These are phyloP conservation scores for Aegilops umbellulata DNA, from an alignment of 176 grass and related monocot species.

Conservation along the genomic window DNA sequence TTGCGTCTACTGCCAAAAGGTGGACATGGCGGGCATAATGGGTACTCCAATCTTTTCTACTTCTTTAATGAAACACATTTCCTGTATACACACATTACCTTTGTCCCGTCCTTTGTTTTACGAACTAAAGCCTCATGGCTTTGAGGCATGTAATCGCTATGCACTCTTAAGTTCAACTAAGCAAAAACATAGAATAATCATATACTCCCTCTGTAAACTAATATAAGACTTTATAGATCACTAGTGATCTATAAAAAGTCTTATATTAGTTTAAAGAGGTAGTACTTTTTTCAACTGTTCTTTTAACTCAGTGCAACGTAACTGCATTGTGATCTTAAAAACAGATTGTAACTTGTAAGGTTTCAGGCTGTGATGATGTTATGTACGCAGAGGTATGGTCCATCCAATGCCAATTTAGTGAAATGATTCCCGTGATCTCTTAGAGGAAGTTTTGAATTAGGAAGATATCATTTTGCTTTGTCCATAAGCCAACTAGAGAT, in stretches of 20 bases:
- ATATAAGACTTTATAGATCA: too few species aligned
- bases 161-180: not conserved
- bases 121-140: not conserved
- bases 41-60: slow-evolving; percentile 46
- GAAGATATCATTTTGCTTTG: not conserved
- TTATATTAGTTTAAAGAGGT: too few species aligned
- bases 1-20: slow-evolving; percentile 89
- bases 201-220: too few species aligned
- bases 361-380: not conserved
- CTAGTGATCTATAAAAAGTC: too few species aligned
- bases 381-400: not conserved
- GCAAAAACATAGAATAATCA: not conserved
- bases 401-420: not conserved
- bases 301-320: not conserved
- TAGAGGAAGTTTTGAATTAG: not conserved
- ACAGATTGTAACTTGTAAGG: not conserved
- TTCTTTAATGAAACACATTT: not conserved
- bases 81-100: not conserved
- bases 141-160: not conserved
- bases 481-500: not conserved
- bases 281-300: not conserved
- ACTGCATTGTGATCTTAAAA: not conserved
- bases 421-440: not conserved
- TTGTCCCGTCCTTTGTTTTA: slow-evolving; percentile 7
- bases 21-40: slow-evolving; percentile 94